These are phyloP conservation scores for Sparassis latifolia DNA, from an alignment of 1,284 basidiomycete genomes.

Conservation along the genomic window DNA sequence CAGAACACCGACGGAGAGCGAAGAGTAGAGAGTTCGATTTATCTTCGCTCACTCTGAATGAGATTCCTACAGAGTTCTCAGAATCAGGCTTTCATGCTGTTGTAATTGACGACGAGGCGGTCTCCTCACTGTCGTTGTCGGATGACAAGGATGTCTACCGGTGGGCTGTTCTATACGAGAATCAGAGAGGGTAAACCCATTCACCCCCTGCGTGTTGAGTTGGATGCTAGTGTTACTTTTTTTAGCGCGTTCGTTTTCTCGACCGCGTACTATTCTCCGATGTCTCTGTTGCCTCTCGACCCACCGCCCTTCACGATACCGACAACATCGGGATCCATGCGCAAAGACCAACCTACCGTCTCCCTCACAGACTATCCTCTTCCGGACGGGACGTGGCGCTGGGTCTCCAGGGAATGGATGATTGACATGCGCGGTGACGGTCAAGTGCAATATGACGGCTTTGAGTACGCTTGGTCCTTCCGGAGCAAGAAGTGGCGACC, in stretches of 20 bases:
- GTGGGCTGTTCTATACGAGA: conserved; percentile 75
- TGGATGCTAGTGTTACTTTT: neutral
- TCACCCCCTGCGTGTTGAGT: neutral
- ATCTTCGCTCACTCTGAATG: neutral
- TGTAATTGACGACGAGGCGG: neutral
- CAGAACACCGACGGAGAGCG: neutral
- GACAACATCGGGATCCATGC: conserved; percentile 28
- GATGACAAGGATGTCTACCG: conserved; percentile 46
- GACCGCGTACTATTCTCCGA: conserved; percentile 61
- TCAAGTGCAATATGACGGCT: conserved; percentile 73
- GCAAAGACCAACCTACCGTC: conserved; percentile 39
- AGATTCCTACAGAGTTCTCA: neutral
- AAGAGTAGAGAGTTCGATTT: neutral
- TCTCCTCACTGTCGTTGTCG: neutral
- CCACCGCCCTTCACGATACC: conserved; percentile 72
- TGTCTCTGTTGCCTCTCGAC: conserved; percentile 64
- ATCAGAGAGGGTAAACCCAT: conserved; percentile 62
- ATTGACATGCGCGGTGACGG: conserved; percentile 79
- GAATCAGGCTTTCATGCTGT: neutral
- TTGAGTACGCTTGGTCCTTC: conserved; percentile 78
- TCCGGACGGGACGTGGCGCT: conserved; percentile 74
- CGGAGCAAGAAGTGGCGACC: conserved; percentile 58
- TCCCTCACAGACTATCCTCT: conserved; percentile 64
- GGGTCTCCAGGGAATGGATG: conserved; percentile 78
- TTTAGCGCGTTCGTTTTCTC: conserved; percentile 66